These are phyloP conservation scores for Backusella tuberculispora DNA, from an alignment of 192 early-diverging fungal species.

Conservation along the genomic window DNA sequence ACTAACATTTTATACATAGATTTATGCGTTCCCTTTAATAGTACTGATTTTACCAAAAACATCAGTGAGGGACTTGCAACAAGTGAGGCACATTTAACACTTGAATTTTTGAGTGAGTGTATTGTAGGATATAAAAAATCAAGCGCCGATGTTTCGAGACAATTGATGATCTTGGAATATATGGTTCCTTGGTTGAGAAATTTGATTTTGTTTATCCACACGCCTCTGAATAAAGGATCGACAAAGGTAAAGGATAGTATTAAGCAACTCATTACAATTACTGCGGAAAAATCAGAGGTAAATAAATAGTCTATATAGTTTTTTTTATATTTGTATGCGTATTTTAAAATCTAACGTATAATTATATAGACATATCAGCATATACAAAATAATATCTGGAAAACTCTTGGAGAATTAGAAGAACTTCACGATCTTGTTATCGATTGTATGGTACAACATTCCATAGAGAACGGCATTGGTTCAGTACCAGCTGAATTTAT, in stretches of 20 bases:
- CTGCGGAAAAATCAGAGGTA: slow-evolving; percentile 65
- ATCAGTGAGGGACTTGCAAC: slow-evolving; percentile 79
- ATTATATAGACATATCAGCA: slow-evolving; percentile 68
- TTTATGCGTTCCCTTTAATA: slow-evolving; percentile 87
- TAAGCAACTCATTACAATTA: slow-evolving; percentile 73
- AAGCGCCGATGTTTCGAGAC: slow-evolving; percentile 62
- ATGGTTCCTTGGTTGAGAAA: slow-evolving; percentile 87
- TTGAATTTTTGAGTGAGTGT: slow-evolving; percentile 86
- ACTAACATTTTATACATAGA: slow-evolving; percentile 46
- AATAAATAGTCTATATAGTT: background rate
- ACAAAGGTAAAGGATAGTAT: slow-evolving; percentile 72
- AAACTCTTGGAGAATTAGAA: slow-evolving; percentile 69
- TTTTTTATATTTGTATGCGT: background rate
- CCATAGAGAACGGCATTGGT: slow-evolving; percentile 76
- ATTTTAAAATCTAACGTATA: background rate
- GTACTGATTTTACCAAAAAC: slow-evolving; percentile 70
- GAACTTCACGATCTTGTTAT: slow-evolving; percentile 75
- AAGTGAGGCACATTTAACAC: slow-evolving; percentile 74
- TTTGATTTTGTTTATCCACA: slow-evolving; percentile 58
- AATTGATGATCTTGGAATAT: slow-evolving; percentile 80
- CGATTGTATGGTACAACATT: slow-evolving; percentile 72
- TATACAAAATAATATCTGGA: slow-evolving; percentile 87
- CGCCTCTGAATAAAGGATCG: slow-evolving; percentile 43
- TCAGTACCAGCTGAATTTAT: slow-evolving; percentile 77
- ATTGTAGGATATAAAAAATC: slow-evolving; percentile 77